Evolutionary conservation across 2,329 filamentous ascomycete genomes (phyloP).

Genomic region (Penicillium brevicompactum): DNA sequence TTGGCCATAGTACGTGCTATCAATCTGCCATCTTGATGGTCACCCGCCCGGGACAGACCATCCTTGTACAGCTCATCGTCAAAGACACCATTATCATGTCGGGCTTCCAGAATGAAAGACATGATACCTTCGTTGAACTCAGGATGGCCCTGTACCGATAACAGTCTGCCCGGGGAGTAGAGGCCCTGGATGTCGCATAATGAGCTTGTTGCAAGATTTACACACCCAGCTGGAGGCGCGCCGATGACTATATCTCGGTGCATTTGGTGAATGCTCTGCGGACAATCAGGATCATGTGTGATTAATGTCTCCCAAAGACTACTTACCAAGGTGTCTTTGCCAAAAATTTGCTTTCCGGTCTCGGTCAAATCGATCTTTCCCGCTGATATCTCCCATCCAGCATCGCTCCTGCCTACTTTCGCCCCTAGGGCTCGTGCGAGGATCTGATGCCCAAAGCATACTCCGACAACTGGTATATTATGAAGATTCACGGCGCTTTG

Average conservation of each 20-base stretch:
- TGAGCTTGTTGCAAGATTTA: constrained; percentile 46
- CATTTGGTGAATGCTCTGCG: constrained; percentile 47
- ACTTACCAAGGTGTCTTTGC: constrained; percentile 28
- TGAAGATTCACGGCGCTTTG: constrained; percentile 25
- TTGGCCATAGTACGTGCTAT: constrained; percentile 21
- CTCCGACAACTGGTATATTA: constrained; percentile 43
- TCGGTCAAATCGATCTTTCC: constrained; percentile 44
- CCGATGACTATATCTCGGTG: constrained; percentile 50
- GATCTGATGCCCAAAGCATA: constrained; percentile 56
- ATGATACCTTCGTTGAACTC: constrained; percentile 47
- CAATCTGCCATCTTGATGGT: constrained; percentile 26
- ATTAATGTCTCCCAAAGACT: background rate
- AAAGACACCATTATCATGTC: constrained; percentile 27
- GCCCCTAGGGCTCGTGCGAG: constrained; percentile 46
- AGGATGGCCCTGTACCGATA: constrained; percentile 54
- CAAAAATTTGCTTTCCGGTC: constrained; percentile 45
- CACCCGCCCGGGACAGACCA: constrained; percentile 19
- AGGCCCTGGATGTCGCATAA: constrained; percentile 49
- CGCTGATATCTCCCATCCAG: constrained; percentile 52
- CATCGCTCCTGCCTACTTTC: constrained; percentile 41
- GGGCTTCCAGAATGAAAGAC: constrained; percentile 31
- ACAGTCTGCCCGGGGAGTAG: constrained; percentile 42
- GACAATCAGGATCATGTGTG: background rate
- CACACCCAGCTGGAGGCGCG: constrained; percentile 44
- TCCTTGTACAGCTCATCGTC: constrained; percentile 24